Conservation (phyloP, 441 rosid species). For the Adansonia grandidieri region DNA sequence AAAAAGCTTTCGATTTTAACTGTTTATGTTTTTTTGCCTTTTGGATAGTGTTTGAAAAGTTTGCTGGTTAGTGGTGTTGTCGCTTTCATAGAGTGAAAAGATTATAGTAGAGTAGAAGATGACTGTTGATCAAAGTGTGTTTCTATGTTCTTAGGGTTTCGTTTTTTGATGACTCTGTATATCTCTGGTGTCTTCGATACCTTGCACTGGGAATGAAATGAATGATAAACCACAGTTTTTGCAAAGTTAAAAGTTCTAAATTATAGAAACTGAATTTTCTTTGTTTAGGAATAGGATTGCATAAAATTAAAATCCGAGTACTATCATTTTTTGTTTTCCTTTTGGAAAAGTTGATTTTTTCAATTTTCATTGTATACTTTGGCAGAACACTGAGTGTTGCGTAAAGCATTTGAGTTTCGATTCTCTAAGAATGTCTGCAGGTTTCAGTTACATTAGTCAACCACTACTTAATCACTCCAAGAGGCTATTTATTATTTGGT, state of each 20-base stretch:
- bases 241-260: background rate
- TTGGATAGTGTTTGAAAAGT: slow-evolving; percentile 4
- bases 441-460: background rate
- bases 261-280: background rate
- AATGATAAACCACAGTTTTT: slow-evolving; percentile 19
- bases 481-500: background rate
- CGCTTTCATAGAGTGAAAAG: slow-evolving; percentile 19
- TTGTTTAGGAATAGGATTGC: background rate
- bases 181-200: slow-evolving; percentile 18
- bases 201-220: background rate
- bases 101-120: slow-evolving; percentile 6
- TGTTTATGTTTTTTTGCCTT: background rate
- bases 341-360: background rate
- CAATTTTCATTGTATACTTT: background rate
- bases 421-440: slow-evolving; percentile 30
- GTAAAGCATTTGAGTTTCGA: slow-evolving; percentile 16
- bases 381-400: background rate
- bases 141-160: slow-evolving; percentile 21
- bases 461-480: background rate
- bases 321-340: background rate
- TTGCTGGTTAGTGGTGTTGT: slow-evolving; percentile 5
- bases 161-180: slow-evolving; percentile 13
- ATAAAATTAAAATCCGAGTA: background rate
- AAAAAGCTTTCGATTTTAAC: background rate
- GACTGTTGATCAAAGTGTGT: slow-evolving; percentile 9